These are phyloP conservation scores for Parmales sp. DNA, from an alignment of 108 stramenopile genomes.

Conservation along the genomic window DNA sequence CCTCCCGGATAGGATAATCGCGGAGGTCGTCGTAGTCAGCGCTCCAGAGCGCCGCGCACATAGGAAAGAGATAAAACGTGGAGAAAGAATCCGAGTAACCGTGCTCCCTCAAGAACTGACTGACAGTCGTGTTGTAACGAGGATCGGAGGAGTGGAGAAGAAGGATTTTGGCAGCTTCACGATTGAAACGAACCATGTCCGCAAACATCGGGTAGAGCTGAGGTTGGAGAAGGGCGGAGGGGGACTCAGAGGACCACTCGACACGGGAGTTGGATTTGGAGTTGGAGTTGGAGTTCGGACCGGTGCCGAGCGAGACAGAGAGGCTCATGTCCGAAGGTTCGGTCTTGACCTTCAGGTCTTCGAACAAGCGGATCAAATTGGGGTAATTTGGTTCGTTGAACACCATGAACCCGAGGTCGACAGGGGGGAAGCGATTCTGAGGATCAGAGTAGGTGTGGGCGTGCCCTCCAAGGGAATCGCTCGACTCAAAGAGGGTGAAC, in stretches of 20 bases:
- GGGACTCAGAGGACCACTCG: constrained; percentile 72
- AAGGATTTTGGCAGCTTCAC: constrained; percentile 56
- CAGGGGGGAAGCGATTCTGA: constrained; percentile 18
- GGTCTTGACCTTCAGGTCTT: constrained; percentile 48
- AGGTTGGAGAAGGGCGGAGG: constrained; percentile 59
- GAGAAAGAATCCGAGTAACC: constrained; percentile 66
- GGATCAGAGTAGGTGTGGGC: constrained; percentile 58
- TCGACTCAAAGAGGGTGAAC: constrained; percentile 71
- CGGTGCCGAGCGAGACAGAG: constrained; percentile 67
- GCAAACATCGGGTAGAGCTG: constrained; percentile 59
- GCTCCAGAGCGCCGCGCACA: constrained; percentile 90
- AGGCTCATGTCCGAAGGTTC: constrained; percentile 78
- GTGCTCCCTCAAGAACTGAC: constrained; percentile 69
- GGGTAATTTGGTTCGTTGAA: constrained; percentile 88
- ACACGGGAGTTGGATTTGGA: constrained; percentile 51
- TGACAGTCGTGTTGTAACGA: constrained; percentile 50
- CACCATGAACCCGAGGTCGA: constrained; percentile 95
- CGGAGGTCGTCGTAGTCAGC: constrained; percentile 69
- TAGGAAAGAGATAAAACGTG: constrained; percentile 76
- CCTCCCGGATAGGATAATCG: constrained; percentile 61
- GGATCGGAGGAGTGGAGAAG: constrained; percentile 54
- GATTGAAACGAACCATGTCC: constrained; percentile 78
- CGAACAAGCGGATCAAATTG: constrained; percentile 80
- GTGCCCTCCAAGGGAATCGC: constrained; percentile 69
- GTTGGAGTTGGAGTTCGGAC: constrained; percentile 72